Evolutionary conservation across 129 eudicot species (phyloP).

Genomic region (Sambucus nigra): DNA sequence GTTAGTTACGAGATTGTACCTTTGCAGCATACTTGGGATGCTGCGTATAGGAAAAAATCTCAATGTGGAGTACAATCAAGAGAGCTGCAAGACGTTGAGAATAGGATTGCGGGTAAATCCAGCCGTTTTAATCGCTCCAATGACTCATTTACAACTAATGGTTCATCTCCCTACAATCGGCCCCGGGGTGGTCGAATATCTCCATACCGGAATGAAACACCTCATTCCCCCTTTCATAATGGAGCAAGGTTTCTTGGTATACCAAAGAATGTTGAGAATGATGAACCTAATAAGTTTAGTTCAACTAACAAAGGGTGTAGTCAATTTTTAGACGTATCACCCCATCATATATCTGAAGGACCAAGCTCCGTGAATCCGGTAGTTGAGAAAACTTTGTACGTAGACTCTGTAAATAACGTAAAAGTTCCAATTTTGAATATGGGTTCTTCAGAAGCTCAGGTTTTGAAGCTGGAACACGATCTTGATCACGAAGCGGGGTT

Average conservation of each 20-base stretch:
- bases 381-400: constrained; percentile 67
- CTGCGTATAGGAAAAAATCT: constrained; percentile 31
- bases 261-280: constrained; percentile 42
- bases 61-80: constrained; percentile 35
- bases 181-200: constrained; percentile 47
- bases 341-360: constrained; percentile 26
- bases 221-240: constrained; percentile 59
- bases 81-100: constrained; percentile 33
- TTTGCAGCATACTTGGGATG: constrained; percentile 49
- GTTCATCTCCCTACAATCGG: constrained; percentile 36
- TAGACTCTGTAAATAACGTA: constrained; percentile 38
- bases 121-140: constrained; percentile 26
- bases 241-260: constrained; percentile 79
- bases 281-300: constrained; percentile 29
- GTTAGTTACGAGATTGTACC: neutral
- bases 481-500: constrained; percentile 9
- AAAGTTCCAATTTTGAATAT: constrained; percentile 9
- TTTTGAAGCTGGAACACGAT: neutral
- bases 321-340: constrained; percentile 16
- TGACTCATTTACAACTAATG: constrained; percentile 26
- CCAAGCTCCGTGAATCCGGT: constrained; percentile 16
- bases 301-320: constrained; percentile 25
- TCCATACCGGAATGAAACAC: constrained; percentile 59
- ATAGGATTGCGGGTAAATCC: constrained; percentile 18
- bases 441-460: constrained; percentile 1